phyloP scores from a whole-genome alignment of 495 filamentous ascomycete genomes.

The Annulohypoxylon bovei region DNA sequence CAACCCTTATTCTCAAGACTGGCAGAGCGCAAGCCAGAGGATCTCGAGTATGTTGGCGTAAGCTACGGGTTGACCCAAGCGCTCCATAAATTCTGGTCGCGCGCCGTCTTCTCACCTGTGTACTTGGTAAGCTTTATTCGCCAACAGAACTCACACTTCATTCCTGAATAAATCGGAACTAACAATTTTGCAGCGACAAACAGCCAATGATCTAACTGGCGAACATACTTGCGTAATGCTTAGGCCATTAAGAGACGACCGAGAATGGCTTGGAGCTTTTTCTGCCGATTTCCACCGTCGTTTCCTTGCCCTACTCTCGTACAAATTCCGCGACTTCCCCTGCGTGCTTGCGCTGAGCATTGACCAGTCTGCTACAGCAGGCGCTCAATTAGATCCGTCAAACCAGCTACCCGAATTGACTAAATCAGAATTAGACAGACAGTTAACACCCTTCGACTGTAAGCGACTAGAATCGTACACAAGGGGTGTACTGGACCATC shows the following conservation, averaged over 20 bases:
- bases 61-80: conserved; percentile 90
- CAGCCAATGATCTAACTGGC: conserved; percentile 93
- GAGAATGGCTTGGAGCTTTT: conserved; percentile 87
- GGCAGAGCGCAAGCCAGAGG: conserved; percentile 80
- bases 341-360: conserved; percentile 85
- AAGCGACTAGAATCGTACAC: conserved; percentile 95
- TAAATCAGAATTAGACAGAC: conserved; percentile 76
- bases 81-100: conserved; percentile 97
- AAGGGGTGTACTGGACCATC: conserved; percentile 96
- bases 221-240: conserved; percentile 99
- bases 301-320: conserved; percentile 87
- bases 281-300: conserved; percentile 91
- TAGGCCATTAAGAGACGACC: conserved; percentile 75
- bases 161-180: neutral
- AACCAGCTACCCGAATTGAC: conserved; percentile 64
- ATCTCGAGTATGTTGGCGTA: conserved; percentile 92
- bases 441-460: conserved; percentile 90
- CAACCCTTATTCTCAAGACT: conserved; percentile 93
- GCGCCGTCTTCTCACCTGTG: conserved; percentile 80
- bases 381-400: conserved; percentile 68
- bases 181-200: conserved; percentile 70
- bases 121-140: conserved; percentile 68
- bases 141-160: neutral
- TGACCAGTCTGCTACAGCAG: conserved; percentile 81
- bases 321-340: conserved; percentile 89